Evolutionary conservation across 495 filamentous ascomycete species (phyloP).

Genomic region (Haplographium delicatum): DNA sequence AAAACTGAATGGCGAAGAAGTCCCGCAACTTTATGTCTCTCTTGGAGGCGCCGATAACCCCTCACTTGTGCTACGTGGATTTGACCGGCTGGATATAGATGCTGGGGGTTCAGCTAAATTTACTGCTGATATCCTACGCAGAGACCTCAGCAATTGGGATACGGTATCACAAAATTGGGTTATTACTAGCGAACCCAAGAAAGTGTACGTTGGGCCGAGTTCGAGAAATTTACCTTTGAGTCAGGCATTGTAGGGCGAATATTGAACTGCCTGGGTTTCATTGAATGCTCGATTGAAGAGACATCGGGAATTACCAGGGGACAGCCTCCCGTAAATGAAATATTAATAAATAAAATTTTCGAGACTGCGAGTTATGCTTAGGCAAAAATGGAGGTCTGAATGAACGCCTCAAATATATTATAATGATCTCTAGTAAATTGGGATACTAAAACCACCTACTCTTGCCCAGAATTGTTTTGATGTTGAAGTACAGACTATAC

Average conservation of each 20-base stretch:
- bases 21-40: conserved; percentile 80
- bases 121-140: conserved; percentile 61
- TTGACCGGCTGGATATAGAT: conserved; percentile 72
- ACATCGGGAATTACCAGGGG: too few relatives aligned
- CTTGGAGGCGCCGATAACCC: conserved; percentile 76
- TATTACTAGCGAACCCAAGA: conserved; percentile 66
- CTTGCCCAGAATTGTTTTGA: too few relatives aligned
- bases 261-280: too few relatives aligned
- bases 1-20: conserved; percentile 65
- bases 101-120: conserved; percentile 65
- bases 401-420: too few relatives aligned
- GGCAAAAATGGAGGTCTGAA: too few relatives aligned
- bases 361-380: too few relatives aligned
- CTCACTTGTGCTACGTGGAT: conserved; percentile 67
- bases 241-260: conserved; percentile 16
- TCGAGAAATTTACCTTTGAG: conserved; percentile 23
- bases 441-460: too few relatives aligned
- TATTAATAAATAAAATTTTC: too few relatives aligned
- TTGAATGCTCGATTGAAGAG: too few relatives aligned
- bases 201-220: conserved; percentile 54
- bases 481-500: too few relatives aligned
- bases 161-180: conserved; percentile 80
- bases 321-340: too few relatives aligned
- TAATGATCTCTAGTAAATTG: too few relatives aligned
- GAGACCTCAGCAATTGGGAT: conserved; percentile 92